Base-by-base conservation (phyloP, 768 basidiomycete genomes). In the Phaeotremella fagi region DNA sequence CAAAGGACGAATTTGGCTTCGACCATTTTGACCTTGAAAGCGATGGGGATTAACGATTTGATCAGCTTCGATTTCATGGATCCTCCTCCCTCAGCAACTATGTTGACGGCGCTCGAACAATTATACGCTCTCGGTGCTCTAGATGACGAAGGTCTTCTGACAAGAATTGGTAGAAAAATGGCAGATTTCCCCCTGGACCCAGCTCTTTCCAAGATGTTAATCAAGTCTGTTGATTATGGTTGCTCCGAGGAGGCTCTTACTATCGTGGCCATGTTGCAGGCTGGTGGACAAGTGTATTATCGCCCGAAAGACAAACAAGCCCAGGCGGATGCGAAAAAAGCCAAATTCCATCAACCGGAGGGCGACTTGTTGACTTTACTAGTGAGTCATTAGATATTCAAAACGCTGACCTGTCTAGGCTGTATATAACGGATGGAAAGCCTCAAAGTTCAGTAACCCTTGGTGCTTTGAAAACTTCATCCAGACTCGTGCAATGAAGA, bases 391-490 rank as follows among this genome's bases (percentile, higher is more conserved):
- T 3, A 12, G 15, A 14, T 27, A 11, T n/a, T 33, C 27, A 77
- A 94, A 28, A 94, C 90, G 11, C 75, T 92, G 31, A 77, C 91
- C 57, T 41, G 31, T 11, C 22, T 45, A 66, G 64, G 87, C 94
- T 4, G 95, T 99, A 2, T 99, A 98, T 77, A 99, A 98, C 64
- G 95, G 90, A 15, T 99, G 95, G 95, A 95, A 97, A 71, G 85
- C 80, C 4, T 88, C 86, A 54, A 95, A 88, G 72, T 98, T 95
- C 71, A 90, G 90, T 28, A 94, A 95, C 73, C 91, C 94, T 4
- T 99, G 95, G 95, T 98, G 95, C 72, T 94, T 90, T 61, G 92
- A 98, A 77, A 98, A 98, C 75, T 99, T 92, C 68, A 95, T 98
- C 45, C 95, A 98, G 74, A 94, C 90, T 11, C 81, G 95, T 70